Conservation (phyloP, 1,284 basidiomycete genomes). For the Ceraceosorus guamensis region DNA sequence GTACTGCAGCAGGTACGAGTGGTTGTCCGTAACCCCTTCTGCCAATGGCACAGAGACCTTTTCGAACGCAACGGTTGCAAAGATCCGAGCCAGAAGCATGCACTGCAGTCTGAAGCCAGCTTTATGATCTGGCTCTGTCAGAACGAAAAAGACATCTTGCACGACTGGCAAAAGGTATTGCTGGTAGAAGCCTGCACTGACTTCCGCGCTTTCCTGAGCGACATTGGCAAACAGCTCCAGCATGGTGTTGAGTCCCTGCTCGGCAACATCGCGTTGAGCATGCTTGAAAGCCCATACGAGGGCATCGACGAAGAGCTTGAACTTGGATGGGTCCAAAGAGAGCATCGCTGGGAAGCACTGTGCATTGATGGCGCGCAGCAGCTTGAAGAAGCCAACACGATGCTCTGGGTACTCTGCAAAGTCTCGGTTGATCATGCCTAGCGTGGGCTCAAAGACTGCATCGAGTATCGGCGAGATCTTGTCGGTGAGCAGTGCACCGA, state of each 20-base stretch:
- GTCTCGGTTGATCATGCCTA: slow-evolving; percentile 99
- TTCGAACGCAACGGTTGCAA: slow-evolving; percentile 82
- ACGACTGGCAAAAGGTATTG: slow-evolving; percentile 88
- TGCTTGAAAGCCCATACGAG: slow-evolving; percentile 99
- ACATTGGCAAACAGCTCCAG: slow-evolving; percentile 96
- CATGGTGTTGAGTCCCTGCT: slow-evolving; percentile 74
- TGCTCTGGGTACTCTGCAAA: slow-evolving; percentile 97
- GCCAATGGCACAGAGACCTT: slow-evolving; percentile 76
- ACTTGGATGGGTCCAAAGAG: slow-evolving; percentile 78
- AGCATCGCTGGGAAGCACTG: slow-evolving; percentile 95
- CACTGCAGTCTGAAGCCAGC: slow-evolving; percentile 57
- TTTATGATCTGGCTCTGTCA: slow-evolving; percentile 98
- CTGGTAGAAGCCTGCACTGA: slow-evolving; percentile 76
- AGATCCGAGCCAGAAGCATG: slow-evolving; percentile 69
- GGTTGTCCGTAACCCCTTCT: slow-evolving; percentile 77
- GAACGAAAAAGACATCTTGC: slow-evolving; percentile 93
- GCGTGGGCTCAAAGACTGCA: slow-evolving; percentile 89
- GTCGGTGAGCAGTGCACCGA: slow-evolving; percentile 60
- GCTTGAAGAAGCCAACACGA: slow-evolving; percentile 92
- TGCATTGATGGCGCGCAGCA: slow-evolving; percentile 84
- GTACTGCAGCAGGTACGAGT: slow-evolving; percentile 77
- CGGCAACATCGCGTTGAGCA: slow-evolving; percentile 97
- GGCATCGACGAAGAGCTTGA: slow-evolving; percentile 97
- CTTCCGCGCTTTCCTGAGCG: slow-evolving; percentile 67
- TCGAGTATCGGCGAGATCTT: slow-evolving; percentile 96